Base-by-base conservation (phyloP, 768 basidiomycete genomes). In the Tricholoma terreum region DNA sequence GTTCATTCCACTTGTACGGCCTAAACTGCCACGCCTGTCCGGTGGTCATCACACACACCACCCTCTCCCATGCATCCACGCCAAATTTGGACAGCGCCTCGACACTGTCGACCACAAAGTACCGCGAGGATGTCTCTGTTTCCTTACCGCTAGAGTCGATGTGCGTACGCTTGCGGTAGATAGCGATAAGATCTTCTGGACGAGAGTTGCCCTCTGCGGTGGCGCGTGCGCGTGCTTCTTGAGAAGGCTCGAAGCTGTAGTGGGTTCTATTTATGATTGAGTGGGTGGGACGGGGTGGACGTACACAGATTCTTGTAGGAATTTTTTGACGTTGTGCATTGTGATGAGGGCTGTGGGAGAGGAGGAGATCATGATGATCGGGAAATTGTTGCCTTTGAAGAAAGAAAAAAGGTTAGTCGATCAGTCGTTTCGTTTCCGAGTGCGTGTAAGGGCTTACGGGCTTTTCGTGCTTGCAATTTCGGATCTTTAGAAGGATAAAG, bases 21-120 rank as follows among this genome's bases (percentile, higher is more conserved):
- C 87, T 80, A 74, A 99, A 99, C 69, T 99, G 97, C 97, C 97
- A 98, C 31, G 90, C 89, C 64, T 98, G 96, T 1, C 97, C 97
- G 0, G 97, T 99, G 8, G 97, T 98, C 85, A 97, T 89, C 14
- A 99, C 96, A 62, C 95, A 97, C 4, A 97, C 89, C 4, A 99
- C 97, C 35, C 96, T 84, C 55, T 98, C 94, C 95, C 96, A 98
- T 2, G 93, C 90, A 58, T 97, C 95, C 3, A 89, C 79, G 4
- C 90, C 90, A 61, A 99, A 94, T 73, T 98, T 98, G 33, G 84
- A 81, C 21, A 99, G 75, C 1, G 96, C 94, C 64, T 99, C 96
- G 0, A 91, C 89, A 19, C 89, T 87, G 71, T 99, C 95, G 33
- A 99, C 89, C 7, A 97, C 85, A 62, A 89, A 89, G 68, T 95